Percentiles rank a stretch among this genome's conserved stretches.
phyloP scores from a whole-genome alignment of 2,329 filamentous ascomycete species.

The Penicillium hordei region DNA sequence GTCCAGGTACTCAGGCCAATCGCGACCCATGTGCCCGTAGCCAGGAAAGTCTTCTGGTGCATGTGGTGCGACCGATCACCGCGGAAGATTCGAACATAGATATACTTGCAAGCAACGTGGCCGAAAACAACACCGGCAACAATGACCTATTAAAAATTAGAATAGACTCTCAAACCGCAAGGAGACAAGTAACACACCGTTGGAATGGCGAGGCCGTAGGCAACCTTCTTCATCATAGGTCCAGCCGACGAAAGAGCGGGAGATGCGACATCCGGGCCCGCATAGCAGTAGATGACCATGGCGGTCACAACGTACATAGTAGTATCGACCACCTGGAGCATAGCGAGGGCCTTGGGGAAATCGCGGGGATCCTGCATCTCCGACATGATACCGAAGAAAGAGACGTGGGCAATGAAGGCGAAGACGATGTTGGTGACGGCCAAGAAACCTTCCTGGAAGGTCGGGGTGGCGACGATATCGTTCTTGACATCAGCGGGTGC shows the following conservation, averaged over 20 bases:
- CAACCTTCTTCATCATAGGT: slow-evolving; percentile 57
- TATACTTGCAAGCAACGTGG: slow-evolving; percentile 63
- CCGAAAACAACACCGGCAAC: slow-evolving; percentile 67
- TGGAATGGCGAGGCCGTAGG: slow-evolving; percentile 65
- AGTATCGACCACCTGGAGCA: slow-evolving; percentile 59
- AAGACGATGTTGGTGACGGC: slow-evolving; percentile 68
- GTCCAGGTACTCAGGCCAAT: slow-evolving; percentile 58
- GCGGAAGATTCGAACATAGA: slow-evolving; percentile 61
- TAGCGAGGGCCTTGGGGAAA: slow-evolving; percentile 60
- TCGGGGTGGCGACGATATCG: slow-evolving; percentile 49
- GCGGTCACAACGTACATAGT: slow-evolving; percentile 65
- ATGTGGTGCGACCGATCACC: slow-evolving; percentile 55
- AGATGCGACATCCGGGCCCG: slow-evolving; percentile 59
- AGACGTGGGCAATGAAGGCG: slow-evolving; percentile 63
- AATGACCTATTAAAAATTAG: slow-evolving; percentile 40
- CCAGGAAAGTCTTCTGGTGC: slow-evolving; percentile 48
- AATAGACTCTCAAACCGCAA: not conserved
- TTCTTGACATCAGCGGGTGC: slow-evolving; percentile 41
- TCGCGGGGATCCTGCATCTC: slow-evolving; percentile 61
- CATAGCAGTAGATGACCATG: slow-evolving; percentile 66
- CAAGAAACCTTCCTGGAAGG: slow-evolving; percentile 31
- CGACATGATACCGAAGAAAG: slow-evolving; percentile 64
- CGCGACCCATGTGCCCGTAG: slow-evolving; percentile 57
- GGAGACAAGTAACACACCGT: slow-evolving; percentile 42
- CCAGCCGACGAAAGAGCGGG: slow-evolving; percentile 66